A percentile compares a stretch with the other conserved stretches of the same genome.
Evolutionary conservation across 257 asterid species (phyloP).

Genomic region (Solanum arcanum): DNA sequence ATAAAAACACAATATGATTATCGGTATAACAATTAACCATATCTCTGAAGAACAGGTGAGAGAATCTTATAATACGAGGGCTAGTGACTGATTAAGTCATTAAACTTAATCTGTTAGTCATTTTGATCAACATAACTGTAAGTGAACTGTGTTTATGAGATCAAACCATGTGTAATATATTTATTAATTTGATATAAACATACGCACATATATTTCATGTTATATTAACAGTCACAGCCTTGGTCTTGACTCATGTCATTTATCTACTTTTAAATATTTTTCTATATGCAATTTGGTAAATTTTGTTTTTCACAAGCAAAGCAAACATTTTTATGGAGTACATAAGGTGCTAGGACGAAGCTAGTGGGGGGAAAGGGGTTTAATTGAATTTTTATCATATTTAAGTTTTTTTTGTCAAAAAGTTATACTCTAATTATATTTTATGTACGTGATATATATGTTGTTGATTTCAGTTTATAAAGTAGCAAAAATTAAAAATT

Average conservation of each 20-base stretch:
- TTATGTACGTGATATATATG: no score
- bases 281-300: not conserved
- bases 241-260: not conserved
- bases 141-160: no score
- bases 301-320: not conserved
- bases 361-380: not conserved
- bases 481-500: not conserved
- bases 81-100: no score
- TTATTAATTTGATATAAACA: no score
- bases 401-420: rapidly evolving
- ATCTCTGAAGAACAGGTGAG: rapidly evolving
- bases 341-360: not conserved
- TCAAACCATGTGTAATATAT: not conserved
- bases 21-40: no score
- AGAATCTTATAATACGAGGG: no score
- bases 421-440: no score
- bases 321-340: not conserved
- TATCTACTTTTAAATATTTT: not conserved
- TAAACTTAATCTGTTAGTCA: no score
- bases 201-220: no score
- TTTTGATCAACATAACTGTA: no score
- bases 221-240: not conserved
- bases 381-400: no score
- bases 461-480: rapidly evolving
- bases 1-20: not conserved